phyloP scores from a whole-genome alignment of 495 filamentous ascomycete genomes.

The Rostrohypoxylon terebratum region DNA sequence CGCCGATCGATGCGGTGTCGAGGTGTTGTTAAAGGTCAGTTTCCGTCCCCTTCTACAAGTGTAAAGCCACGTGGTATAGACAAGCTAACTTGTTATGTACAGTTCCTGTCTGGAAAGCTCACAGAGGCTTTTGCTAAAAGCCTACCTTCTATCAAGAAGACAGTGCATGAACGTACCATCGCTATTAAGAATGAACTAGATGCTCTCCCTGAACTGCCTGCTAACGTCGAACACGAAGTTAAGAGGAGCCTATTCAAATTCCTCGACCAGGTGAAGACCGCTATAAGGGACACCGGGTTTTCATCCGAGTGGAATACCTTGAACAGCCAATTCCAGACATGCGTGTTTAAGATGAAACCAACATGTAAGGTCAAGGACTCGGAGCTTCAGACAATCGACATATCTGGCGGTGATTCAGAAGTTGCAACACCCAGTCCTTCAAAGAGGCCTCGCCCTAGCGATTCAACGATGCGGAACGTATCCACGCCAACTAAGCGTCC shows the following conservation, averaged over 20 bases:
- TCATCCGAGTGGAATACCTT: constrained; percentile 49
- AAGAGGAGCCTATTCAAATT: constrained; percentile 58
- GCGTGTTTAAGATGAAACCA: constrained; percentile 56
- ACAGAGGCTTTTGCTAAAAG: constrained; percentile 48
- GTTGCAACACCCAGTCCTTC: constrained; percentile 38
- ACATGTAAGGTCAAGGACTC: constrained; percentile 55
- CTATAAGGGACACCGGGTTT: constrained; percentile 50
- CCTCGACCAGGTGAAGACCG: constrained; percentile 51
- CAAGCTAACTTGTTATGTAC: constrained; percentile 22
- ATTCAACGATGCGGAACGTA: constrained; percentile 39
- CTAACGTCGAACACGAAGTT: constrained; percentile 62
- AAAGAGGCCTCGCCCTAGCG: constrained; percentile 38
- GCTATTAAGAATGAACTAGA: constrained; percentile 62
- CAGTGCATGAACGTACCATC: constrained; percentile 64
- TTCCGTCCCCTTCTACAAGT: neutral
- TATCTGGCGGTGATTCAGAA: constrained; percentile 46
- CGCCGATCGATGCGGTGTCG: constrained; percentile 68
- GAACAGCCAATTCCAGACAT: constrained; percentile 52
- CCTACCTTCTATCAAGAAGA: constrained; percentile 68
- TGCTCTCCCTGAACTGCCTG: constrained; percentile 67
- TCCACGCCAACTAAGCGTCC: constrained; percentile 36
- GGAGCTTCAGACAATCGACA: constrained; percentile 47
- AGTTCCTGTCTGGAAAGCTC: constrained; percentile 47
- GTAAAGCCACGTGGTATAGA: neutral
- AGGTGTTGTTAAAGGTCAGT: constrained; percentile 61